Conservation (phyloP, 768 basidiomycete species). For the Russula brevipes region DNA sequence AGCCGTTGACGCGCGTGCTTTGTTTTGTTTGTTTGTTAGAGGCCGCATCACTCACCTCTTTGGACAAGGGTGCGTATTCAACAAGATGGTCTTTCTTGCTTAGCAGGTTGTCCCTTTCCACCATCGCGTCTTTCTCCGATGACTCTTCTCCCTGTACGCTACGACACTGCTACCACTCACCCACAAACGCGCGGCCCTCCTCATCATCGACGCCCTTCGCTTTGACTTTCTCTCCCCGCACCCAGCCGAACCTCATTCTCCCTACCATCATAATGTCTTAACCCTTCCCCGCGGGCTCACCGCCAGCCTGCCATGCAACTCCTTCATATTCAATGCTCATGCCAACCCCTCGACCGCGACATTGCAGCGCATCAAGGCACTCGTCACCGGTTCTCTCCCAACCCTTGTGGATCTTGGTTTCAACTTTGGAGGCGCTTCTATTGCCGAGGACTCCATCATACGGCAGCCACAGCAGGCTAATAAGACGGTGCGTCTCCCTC, state of each 20-base stretch:
- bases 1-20: no score
- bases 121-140: conserved; percentile 42
- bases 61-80: conserved; percentile 33
- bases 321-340: conserved; percentile 84
- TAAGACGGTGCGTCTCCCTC: conserved; percentile 46
- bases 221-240: conserved; percentile 86
- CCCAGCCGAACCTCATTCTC: conserved; percentile 55
- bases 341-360: conserved; percentile 95
- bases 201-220: conserved; percentile 89
- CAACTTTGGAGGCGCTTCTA: conserved; percentile 84
- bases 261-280: conserved; percentile 76
- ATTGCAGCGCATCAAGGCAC: conserved; percentile 87
- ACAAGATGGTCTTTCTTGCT: conserved; percentile 69
- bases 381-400: conserved; percentile 92
- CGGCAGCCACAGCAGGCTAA: conserved; percentile 58
- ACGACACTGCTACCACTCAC: conserved; percentile 43
- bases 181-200: conserved; percentile 72
- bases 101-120: conserved; percentile 64
- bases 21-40: no score
- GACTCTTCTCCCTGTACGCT: conserved; percentile 39
- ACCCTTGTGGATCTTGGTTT: conserved; percentile 93
- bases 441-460: conserved; percentile 84
- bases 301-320: conserved; percentile 54
- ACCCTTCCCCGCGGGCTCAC: conserved; percentile 74
- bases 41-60: conserved; percentile 59